Conservation (phyloP, 176 grass and related monocot species). For the Poa annua region DNA sequence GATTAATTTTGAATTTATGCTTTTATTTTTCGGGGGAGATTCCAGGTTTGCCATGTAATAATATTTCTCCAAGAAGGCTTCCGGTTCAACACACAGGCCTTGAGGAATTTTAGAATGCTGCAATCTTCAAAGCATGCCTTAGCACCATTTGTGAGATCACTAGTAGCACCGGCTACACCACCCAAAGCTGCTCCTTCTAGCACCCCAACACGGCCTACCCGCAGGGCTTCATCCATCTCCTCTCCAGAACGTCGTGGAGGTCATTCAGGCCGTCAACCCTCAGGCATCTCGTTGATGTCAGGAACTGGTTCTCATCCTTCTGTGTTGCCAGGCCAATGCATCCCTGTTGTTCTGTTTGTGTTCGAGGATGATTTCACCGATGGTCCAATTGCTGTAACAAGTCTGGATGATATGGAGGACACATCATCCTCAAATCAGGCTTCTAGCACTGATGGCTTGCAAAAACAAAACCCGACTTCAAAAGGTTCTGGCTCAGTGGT, state of each 20-base stretch:
- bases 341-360: conserved; percentile 91
- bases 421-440: conserved; percentile 48
- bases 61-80: conserved; percentile 90
- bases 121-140: conserved; percentile 91
- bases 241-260: conserved; percentile 59
- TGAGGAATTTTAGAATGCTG: conserved; percentile 80
- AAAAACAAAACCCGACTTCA: conserved; percentile 47
- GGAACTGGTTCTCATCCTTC: conserved; percentile 55
- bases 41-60: conserved; percentile 88
- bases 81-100: conserved; percentile 62
- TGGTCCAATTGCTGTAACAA: conserved; percentile 48
- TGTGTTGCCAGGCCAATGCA: conserved; percentile 67
- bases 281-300: conserved; percentile 73
- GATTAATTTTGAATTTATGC: conserved; percentile 22
- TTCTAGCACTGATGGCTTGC: conserved; percentile 45
- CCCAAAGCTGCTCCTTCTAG: conserved; percentile 45
- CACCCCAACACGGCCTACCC: conserved; percentile 40
- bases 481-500: conserved; percentile 65
- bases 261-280: conserved; percentile 50
- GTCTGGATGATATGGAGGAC: conserved; percentile 60
- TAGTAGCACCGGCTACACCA: conserved; percentile 48
- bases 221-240: conserved; percentile 56
- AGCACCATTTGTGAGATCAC: conserved; percentile 61
- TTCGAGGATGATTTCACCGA: conserved; percentile 68
- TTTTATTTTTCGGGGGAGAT: background rate